Base-by-base conservation (phyloP, 352 stramenopile genomes). In the Thalassiosira exigua region DNA sequence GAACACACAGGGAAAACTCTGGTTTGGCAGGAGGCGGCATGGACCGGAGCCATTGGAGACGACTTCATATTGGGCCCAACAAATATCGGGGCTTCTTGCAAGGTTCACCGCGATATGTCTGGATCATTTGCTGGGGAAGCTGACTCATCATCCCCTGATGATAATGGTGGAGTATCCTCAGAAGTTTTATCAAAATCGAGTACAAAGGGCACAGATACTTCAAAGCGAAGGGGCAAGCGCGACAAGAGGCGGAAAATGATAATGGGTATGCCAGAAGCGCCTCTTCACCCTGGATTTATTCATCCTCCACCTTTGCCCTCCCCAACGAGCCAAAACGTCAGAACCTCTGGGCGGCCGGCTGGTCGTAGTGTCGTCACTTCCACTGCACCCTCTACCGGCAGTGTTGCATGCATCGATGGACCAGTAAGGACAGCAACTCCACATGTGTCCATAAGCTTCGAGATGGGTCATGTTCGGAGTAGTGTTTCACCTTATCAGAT, bases 401-500 rank as follows among this genome's bases (percentile, higher is more conserved):
- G 53, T 32, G 53, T 12, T 44, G 53, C 4, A 32, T 29, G 2
- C 53, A 44, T 2, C n/a, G 42, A n/a, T n/a, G n/a, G n/a, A n/a
- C n/a, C n/a, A n/a, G n/a, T n/a, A n/a, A n/a, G n/a, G n/a, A n/a
- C n/a, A n/a, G n/a, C n/a, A n/a, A n/a, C n/a, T n/a, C n/a, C n/a
- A n/a, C n/a, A n/a, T n/a, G n/a, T n/a, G n/a, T n/a, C n/a, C n/a
- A n/a, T 81, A 27, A 82, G 22, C 36, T n/a, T 82, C 5, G 4
- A 71, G 59, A 53, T 81, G 9, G 73, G 79, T 52, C 79, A 86
- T 48, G 32, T 86, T 21, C 57, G 64, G 4, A 79, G 61, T 48
- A 76, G 41, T 54, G 27, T 82, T 29, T 88, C 87, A 2, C 82
- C 80, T 60, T 74, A 83, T 53, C 85, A 93, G 46, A 82, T 89